phyloP scores from a whole-genome alignment of 345 rosid species.

The Sisymbrium irio region DNA sequence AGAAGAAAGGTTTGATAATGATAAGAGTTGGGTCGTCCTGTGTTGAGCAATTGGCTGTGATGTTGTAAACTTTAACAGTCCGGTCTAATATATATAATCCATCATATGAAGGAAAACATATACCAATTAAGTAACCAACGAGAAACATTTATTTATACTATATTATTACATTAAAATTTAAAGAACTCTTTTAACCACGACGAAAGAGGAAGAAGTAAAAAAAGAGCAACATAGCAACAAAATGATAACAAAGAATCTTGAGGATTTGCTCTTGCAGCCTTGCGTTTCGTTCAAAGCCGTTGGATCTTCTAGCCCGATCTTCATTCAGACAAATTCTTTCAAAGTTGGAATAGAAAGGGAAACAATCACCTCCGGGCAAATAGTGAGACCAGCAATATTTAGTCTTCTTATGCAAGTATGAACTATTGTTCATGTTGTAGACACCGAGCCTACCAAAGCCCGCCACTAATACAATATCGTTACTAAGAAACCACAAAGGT shows the following conservation, averaged over 20 bases:
- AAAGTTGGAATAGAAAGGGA: conserved; percentile 16
- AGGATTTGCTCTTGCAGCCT: background rate
- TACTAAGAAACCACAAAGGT: conserved; percentile 7
- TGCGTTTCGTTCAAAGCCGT: background rate
- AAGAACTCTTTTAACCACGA: no score
- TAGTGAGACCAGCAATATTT: background rate
- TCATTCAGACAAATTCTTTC: background rate
- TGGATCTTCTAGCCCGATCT: background rate
- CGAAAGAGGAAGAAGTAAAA: background rate
- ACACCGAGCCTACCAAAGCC: background rate
- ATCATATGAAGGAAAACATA: no score
- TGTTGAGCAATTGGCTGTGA: no score
- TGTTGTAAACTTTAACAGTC: no score
- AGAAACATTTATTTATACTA: no score
- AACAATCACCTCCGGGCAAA: background rate
- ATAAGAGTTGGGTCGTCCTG: no score
- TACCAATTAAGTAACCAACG: no score
- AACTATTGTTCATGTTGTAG: background rate
- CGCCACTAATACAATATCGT: background rate
- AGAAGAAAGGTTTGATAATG: background rate
- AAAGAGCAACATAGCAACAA: background rate
- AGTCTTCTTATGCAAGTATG: background rate
- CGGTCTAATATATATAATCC: no score
- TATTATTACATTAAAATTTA: no score
- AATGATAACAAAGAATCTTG: background rate